These are phyloP conservation scores for Starmerella vaccinii DNA, from an alignment of 805 yeast genomes.

Conservation along the genomic window DNA sequence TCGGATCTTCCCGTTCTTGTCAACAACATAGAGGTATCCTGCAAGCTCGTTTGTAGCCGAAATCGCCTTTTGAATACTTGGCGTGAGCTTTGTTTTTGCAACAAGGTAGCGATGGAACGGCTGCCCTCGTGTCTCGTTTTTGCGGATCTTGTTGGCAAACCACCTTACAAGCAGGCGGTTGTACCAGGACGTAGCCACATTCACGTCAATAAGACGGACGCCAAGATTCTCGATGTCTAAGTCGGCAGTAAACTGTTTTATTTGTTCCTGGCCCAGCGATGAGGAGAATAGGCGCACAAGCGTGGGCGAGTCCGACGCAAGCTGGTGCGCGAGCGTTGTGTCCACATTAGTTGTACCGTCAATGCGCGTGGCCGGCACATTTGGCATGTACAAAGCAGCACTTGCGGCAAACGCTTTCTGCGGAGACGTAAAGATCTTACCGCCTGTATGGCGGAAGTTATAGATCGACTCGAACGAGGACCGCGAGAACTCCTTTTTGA, in stretches of 20 bases:
- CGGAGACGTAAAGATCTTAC: constrained; percentile 78
- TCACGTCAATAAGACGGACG: constrained; percentile 65
- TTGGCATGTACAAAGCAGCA: constrained; percentile 72
- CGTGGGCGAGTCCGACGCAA: constrained; percentile 37
- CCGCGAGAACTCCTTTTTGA: constrained; percentile 53
- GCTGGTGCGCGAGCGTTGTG: constrained; percentile 5
- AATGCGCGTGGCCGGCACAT: constrained; percentile 51
- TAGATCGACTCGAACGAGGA: constrained; percentile 60
- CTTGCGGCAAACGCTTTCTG: constrained; percentile 64
- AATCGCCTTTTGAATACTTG: constrained; percentile 47
- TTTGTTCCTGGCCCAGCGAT: constrained; percentile 58
- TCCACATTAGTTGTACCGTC: constrained; percentile 27
- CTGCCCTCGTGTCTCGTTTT: constrained; percentile 34
- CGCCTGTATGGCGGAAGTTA: constrained; percentile 60
- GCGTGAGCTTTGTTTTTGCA: constrained; percentile 49
- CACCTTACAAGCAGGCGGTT: constrained; percentile 56
- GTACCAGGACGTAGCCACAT: constrained; percentile 60
- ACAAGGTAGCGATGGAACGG: constrained; percentile 54
- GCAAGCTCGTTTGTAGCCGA: constrained; percentile 65
- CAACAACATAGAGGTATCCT: constrained; percentile 76
- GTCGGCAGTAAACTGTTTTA: constrained; percentile 47
- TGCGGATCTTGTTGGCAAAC: constrained; percentile 39
- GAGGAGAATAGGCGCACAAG: constrained; percentile 58
- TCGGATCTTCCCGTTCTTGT: constrained; percentile 60
- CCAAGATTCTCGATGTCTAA: constrained; percentile 35